These are phyloP conservation scores for Leccinum fibrillosum DNA, from an alignment of 768 basidiomycete species.

Conservation along the genomic window DNA sequence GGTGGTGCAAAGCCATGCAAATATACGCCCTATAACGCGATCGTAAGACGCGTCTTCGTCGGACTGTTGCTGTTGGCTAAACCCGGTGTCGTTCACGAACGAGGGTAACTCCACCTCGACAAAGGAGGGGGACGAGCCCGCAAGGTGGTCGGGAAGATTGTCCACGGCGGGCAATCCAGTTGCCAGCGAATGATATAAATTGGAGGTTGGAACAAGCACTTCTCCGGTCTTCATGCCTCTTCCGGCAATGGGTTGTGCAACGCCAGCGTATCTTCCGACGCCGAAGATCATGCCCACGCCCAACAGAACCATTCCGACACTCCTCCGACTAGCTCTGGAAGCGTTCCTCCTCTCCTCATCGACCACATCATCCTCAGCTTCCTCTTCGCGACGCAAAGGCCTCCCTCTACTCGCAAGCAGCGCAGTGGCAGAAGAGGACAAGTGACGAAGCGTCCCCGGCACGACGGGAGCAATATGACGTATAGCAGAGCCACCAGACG, in stretches of 20 bases:
- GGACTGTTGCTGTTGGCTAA: slow-evolving; percentile 11
- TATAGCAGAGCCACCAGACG: slow-evolving; percentile 41
- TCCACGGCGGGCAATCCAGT: slow-evolving; percentile 11
- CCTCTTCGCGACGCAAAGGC: slow-evolving; percentile 39
- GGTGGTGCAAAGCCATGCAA: slow-evolving; percentile 92
- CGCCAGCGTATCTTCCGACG: slow-evolving; percentile 48
- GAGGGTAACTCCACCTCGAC: slow-evolving; percentile 21
- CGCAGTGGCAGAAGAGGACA: slow-evolving; percentile 17
- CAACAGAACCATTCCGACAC: slow-evolving; percentile 80
- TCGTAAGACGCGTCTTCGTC: slow-evolving; percentile 37
- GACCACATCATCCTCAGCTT: slow-evolving; percentile 23
- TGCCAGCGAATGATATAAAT: not conserved
- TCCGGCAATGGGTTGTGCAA: slow-evolving; percentile 25
- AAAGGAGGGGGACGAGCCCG: not conserved
- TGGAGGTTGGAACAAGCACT: slow-evolving; percentile 38
- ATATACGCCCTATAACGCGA: slow-evolving; percentile 81
- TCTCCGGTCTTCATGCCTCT: slow-evolving; percentile 40
- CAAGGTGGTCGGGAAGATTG: slow-evolving; percentile 10
- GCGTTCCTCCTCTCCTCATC: slow-evolving; percentile 30
- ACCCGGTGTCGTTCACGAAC: not conserved
- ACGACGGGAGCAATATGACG: slow-evolving; percentile 33
- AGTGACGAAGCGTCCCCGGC: slow-evolving; percentile 30
- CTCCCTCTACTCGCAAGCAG: slow-evolving; percentile 41
- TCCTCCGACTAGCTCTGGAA: slow-evolving; percentile 66
- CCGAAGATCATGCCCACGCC: slow-evolving; percentile 74